Evolutionary conservation across 139 green algal genomes (phyloP).

Genomic region (Closterium sp.): DNA sequence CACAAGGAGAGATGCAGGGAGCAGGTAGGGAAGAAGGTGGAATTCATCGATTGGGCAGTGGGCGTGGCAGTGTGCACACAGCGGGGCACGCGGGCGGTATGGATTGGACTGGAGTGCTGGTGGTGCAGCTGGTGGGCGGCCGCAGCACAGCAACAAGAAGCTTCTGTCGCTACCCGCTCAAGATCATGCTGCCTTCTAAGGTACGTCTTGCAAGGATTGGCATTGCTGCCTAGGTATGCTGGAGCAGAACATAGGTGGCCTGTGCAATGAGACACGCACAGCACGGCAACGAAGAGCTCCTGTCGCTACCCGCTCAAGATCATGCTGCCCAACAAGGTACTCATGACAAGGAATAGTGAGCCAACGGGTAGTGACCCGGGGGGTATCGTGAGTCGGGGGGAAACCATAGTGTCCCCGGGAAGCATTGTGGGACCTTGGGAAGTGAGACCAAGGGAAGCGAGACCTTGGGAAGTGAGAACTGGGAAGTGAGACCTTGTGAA

Average conservation of each 20-base stretch:
- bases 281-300: constrained; percentile 2
- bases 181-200: constrained; percentile 40
- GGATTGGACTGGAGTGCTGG: constrained; percentile 1
- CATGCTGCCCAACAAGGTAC: background rate
- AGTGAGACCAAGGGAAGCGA: too few relatives aligned
- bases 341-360: too few relatives aligned
- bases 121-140: constrained; percentile 24
- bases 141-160: constrained; percentile 12
- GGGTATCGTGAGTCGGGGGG: too few relatives aligned
- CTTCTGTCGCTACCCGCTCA: constrained; percentile 37
- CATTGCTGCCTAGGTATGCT: too few relatives aligned
- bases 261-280: too few relatives aligned
- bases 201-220: background rate
- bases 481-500: too few relatives aligned
- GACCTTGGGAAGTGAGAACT: too few relatives aligned
- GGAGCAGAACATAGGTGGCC: too few relatives aligned
- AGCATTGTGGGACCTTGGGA: too few relatives aligned
- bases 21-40: background rate
- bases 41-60: background rate
- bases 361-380: too few relatives aligned
- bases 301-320: constrained; percentile 25
- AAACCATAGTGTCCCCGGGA: too few relatives aligned
- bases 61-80: background rate
- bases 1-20: background rate
- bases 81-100: background rate